phyloP scores from a whole-genome alignment of 1,139 yeast genomes.

The Geotrichum cucujoidarum region DNA sequence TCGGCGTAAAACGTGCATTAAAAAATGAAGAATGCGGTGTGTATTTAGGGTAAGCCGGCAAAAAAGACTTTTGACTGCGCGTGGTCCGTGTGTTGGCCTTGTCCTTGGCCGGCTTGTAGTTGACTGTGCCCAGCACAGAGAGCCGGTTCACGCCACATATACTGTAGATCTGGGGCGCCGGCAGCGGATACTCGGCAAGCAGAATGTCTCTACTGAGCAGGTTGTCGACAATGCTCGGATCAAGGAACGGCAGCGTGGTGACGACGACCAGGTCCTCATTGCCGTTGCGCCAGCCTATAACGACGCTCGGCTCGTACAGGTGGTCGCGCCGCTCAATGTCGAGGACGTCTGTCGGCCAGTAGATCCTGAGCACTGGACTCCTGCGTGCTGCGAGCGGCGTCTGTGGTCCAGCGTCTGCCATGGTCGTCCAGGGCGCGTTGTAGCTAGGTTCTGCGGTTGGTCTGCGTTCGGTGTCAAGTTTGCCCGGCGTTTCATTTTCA shows the following conservation, averaged over 20 bases:
- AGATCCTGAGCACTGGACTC: constrained; percentile 30
- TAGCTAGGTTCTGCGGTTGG: too few relatives aligned
- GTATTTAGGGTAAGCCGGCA: constrained; percentile 9
- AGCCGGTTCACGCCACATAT: constrained; percentile 31
- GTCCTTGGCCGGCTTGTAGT: constrained; percentile 15
- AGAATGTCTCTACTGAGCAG: constrained; percentile 30
- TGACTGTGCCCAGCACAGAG: constrained; percentile 31
- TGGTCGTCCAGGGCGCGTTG: too few relatives aligned
- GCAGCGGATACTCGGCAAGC: constrained; percentile 26
- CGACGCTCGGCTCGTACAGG: constrained; percentile 28
- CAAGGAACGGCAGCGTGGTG: constrained; percentile 33
- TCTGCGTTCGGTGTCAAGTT: too few relatives aligned
- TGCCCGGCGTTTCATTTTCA: too few relatives aligned
- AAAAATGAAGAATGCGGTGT: constrained; percentile 15
- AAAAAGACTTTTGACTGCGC: neutral
- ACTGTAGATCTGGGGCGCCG: constrained; percentile 29
- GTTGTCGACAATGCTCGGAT: constrained; percentile 28
- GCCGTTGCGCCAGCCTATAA: constrained; percentile 36
- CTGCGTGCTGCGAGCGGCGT: constrained; percentile 15
- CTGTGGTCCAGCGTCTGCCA: constrained; percentile 3
- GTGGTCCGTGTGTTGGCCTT: neutral
- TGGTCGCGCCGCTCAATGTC: constrained; percentile 21
- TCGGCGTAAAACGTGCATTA: constrained; percentile 11
- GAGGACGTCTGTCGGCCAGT: constrained; percentile 38
- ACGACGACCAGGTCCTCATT: constrained; percentile 34